Evolutionary conservation across 1,139 yeast genomes (phyloP).

Genomic region (Spathaspora sp.): DNA sequence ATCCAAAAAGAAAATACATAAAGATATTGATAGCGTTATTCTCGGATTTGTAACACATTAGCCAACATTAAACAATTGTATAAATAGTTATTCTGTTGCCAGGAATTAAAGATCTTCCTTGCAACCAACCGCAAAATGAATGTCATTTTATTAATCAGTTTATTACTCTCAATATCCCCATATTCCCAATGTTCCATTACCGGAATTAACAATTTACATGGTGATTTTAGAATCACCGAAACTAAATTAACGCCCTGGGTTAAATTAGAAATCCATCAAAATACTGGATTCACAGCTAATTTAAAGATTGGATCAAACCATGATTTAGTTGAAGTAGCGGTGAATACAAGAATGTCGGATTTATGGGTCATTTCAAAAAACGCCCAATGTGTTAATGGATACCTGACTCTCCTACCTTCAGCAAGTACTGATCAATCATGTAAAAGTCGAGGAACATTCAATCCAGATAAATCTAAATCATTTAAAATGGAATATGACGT

Average conservation of each 20-base stretch:
- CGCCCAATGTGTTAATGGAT: background rate
- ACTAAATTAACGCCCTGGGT: background rate
- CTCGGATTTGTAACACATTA: too few species aligned
- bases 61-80: too few species aligned
- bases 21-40: too few species aligned
- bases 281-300: conserved; percentile 35
- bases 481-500: background rate
- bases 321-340: conserved; percentile 29
- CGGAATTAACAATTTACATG: background rate
- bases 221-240: background rate
- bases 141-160: background rate
- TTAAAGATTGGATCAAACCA: conserved; percentile 34
- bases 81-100: too few species aligned
- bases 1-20: too few species aligned
- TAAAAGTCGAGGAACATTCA: background rate
- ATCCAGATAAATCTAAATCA: background rate
- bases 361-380: conserved; percentile 21
- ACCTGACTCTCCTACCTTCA: background rate
- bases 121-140: background rate
- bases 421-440: background rate
- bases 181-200: background rate
- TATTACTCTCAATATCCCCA: background rate
- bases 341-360: conserved; percentile 37
- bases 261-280: background rate
- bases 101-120: too few species aligned